Conservation (phyloP, 163 green algal genomes). For the Scenedesmus sp. region DNA sequence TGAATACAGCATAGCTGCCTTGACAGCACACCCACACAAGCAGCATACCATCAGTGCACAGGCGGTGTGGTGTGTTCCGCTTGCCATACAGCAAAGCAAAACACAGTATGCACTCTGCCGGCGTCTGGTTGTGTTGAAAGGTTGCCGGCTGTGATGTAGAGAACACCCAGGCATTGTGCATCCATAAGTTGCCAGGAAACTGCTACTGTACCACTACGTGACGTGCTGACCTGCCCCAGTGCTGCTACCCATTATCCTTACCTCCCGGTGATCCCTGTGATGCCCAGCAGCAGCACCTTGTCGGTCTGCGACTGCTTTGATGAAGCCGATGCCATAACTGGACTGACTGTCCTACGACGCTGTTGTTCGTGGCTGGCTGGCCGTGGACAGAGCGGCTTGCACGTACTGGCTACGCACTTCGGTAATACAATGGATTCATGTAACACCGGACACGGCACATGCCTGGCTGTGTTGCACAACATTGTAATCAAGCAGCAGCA, state of each 20-base stretch:
- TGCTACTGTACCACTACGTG: background rate
- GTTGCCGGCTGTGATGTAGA: background rate
- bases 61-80: no score
- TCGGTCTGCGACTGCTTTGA: background rate
- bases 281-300: constrained; percentile 48
- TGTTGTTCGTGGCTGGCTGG: no score
- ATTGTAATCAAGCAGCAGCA: background rate
- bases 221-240: background rate
- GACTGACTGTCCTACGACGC: background rate
- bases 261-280: constrained; percentile 50
- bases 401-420: background rate
- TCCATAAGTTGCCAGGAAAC: background rate
- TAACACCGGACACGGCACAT: background rate
- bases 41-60: no score
- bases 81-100: no score
- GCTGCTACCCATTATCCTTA: background rate
- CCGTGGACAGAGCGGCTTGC: background rate
- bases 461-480: background rate
- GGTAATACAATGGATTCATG: background rate
- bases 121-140: background rate
- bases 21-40: no score
- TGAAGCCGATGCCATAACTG: background rate
- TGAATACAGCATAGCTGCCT: no score
- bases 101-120: background rate
- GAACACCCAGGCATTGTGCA: background rate